phyloP scores from a whole-genome alignment of 2,329 filamentous ascomycete species.

The Emergomyces pasteurianus region DNA sequence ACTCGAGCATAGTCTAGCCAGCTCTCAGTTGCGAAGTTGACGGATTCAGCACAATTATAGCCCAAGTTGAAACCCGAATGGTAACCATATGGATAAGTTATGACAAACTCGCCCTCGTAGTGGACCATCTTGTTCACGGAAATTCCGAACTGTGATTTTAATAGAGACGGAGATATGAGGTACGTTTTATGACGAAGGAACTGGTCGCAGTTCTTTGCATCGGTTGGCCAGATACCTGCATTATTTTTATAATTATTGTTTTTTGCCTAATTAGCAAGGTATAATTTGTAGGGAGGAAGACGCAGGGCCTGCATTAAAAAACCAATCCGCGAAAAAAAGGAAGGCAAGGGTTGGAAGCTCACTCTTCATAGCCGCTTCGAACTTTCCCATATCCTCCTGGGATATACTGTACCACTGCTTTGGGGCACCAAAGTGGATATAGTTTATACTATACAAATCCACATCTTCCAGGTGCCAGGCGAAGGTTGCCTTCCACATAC shows the following conservation, averaged over 20 bases:
- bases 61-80: constrained; percentile 96
- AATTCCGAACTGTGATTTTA: constrained; percentile 83
- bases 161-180: constrained; percentile 78
- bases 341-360: constrained; percentile 10
- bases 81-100: constrained; percentile 96
- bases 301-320: neutral
- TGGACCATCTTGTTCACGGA: constrained; percentile 93
- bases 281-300: neutral
- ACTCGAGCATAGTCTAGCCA: constrained; percentile 94
- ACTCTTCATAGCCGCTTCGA: constrained; percentile 88
- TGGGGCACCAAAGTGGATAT: constrained; percentile 94
- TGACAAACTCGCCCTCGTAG: constrained; percentile 93
- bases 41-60: constrained; percentile 97
- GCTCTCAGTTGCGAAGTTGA: constrained; percentile 92
- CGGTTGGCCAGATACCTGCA: constrained; percentile 68
- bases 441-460: constrained; percentile 98
- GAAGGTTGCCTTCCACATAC: constrained; percentile 99
- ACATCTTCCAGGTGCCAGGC: constrained; percentile 98
- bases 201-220: constrained; percentile 90
- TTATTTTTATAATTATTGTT: neutral
- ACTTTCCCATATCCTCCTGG: constrained; percentile 81
- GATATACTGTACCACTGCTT: constrained; percentile 99
- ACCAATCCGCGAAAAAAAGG: neutral
- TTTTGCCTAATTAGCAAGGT: neutral
- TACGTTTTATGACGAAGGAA: constrained; percentile 97